Conservation (phyloP, 2,329 filamentous ascomycete species). For the Dothistroma septosporum region DNA sequence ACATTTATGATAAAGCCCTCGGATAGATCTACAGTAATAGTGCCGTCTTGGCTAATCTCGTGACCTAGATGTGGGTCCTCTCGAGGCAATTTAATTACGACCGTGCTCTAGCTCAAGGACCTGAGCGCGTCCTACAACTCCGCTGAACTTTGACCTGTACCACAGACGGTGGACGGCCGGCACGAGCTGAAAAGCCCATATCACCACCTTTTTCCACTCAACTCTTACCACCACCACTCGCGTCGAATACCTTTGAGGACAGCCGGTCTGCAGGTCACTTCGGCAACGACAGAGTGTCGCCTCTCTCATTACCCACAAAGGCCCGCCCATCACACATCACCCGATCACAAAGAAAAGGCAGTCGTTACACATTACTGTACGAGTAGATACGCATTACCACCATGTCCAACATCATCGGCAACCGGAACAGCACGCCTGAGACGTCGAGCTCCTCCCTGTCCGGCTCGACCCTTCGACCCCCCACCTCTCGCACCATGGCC, state of each 20-base stretch:
- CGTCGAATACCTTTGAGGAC: slow-evolving; percentile 67
- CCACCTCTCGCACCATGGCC: slow-evolving; percentile 51
- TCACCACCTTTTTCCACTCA: neutral
- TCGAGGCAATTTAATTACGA: too few species aligned
- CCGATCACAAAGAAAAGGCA: slow-evolving; percentile 4
- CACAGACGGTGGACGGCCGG: too few species aligned
- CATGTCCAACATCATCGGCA: slow-evolving; percentile 55
- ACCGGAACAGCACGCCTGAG: slow-evolving; percentile 97
- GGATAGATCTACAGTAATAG: neutral
- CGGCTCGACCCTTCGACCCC: slow-evolving; percentile 72
- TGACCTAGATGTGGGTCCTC: too few species aligned
- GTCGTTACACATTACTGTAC: slow-evolving; percentile 7
- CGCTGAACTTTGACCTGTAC: neutral
- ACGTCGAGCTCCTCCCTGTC: slow-evolving; percentile 71
- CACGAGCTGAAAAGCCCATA: too few species aligned
- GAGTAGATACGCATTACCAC: slow-evolving; percentile 15
- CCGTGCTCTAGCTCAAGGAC: neutral
- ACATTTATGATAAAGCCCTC: too few species aligned
- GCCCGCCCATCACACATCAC: slow-evolving; percentile 7
- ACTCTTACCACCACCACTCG: slow-evolving; percentile 1
- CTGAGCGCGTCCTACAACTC: neutral
- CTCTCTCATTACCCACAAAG: slow-evolving; percentile 6
- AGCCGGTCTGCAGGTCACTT: slow-evolving; percentile 76
- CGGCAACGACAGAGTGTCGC: slow-evolving; percentile 24
- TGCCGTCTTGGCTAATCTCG: too few species aligned